Base-by-base conservation (phyloP, 2,329 filamentous ascomycete species). In the Aspergillus clavatus region DNA sequence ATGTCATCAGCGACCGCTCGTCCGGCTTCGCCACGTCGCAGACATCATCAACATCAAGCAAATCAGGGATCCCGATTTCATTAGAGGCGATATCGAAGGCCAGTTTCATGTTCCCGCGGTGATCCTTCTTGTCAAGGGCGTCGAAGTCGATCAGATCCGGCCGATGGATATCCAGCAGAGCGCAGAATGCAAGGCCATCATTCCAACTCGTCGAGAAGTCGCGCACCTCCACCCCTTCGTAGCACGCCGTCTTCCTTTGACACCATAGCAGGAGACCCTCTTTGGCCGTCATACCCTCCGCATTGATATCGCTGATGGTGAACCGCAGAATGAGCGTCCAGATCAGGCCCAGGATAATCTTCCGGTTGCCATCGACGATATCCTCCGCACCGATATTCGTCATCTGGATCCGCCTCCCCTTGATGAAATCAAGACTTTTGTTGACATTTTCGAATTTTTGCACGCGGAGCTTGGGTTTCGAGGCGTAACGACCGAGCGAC, bases 391-490 rank as follows among this genome's bases (percentile, higher is more conserved):
- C 93, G 61, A 97, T 97, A 59, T 98, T 98, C 56, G 89, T 96
- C 84, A 98, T 88, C 67, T 95, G 91, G 53, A 98, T 97, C 16
- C 89, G 85, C 57, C 89, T 78, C 46, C 82, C 83, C 65, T 87
- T 94, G 73, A 98, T 89, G 61, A 93, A 98, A 69, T 96, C 84
- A 51, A 98, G 82, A 40, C 89, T 88, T 57, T 90, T 84, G 74
- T 97, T 97, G 68, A 93, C 91, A 79, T 98, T 98, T 69, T 98
- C 93, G 70, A 97, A 98, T 58, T 83, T 84, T 73, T 98, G 93
- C 42, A 98, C 93, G 46, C 93, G 89, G 57, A 98, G 78, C 72
- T 95, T 96, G 29, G 93, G 93, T 61, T 91, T 94, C 43, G 91
- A 87, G 52, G 93, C 93, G 80, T 98, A 98, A 67, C 91, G 87